Conservation (phyloP, 2,329 filamentous ascomycete genomes). For the Neonectria faginata region DNA sequence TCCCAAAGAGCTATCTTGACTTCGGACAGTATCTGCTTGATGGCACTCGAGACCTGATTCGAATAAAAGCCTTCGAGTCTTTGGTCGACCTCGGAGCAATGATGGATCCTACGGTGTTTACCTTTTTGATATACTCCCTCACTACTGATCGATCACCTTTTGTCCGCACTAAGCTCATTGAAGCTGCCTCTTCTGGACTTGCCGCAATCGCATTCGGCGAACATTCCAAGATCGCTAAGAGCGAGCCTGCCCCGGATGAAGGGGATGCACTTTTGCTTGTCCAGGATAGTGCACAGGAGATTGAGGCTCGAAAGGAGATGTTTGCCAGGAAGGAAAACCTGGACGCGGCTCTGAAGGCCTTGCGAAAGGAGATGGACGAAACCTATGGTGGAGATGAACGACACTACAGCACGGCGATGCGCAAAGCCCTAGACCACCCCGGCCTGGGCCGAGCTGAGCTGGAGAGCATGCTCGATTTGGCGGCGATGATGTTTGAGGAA, state of each 20-base stretch:
- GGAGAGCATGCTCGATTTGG: constrained; percentile 57
- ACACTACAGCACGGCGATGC: constrained; percentile 57
- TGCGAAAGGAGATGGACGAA: constrained; percentile 59
- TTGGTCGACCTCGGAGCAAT: constrained; percentile 73
- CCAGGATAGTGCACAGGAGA: constrained; percentile 59
- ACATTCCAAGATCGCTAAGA: constrained; percentile 59
- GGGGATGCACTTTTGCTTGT: constrained; percentile 56
- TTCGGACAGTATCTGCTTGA: constrained; percentile 75
- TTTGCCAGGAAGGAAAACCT: constrained; percentile 74
- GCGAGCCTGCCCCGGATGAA: constrained; percentile 52
- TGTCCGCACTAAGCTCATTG: constrained; percentile 70
- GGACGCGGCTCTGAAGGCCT: constrained; percentile 62
- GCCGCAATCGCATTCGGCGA: constrained; percentile 75
- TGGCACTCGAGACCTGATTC: constrained; percentile 70
- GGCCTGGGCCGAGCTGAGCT: constrained; percentile 56
- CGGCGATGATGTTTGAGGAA: constrained; percentile 61
- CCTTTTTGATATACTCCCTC: constrained; percentile 67
- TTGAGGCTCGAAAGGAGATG: constrained; percentile 70
- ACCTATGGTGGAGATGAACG: constrained; percentile 53
- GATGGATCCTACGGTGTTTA: constrained; percentile 65
- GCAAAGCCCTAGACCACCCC: constrained; percentile 56
- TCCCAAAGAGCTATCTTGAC: constrained; percentile 64
- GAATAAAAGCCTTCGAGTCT: constrained; percentile 74
- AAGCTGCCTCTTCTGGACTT: constrained; percentile 68
- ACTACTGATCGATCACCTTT: constrained; percentile 74